Percentiles rank a stretch among this genome's conserved stretches.
phyloP scores from a whole-genome alignment of 495 filamentous ascomycete species.

The Penicillium tannophilum region DNA sequence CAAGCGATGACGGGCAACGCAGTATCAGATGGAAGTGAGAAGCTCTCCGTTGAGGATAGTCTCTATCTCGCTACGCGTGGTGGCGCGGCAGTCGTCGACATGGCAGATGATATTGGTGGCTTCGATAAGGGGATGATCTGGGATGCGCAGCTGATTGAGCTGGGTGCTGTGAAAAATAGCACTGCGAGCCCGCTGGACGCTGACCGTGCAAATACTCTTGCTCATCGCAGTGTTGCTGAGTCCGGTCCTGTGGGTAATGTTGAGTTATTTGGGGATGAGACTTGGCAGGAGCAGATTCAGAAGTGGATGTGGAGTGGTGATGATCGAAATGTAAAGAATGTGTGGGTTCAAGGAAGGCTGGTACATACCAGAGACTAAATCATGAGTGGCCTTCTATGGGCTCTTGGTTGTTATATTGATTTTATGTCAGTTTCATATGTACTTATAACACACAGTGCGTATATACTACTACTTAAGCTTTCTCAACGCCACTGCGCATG shows the following conservation, averaged over 20 bases:
- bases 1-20: slow-evolving; percentile 9
- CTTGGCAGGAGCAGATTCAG: slow-evolving; percentile 74
- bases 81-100: slow-evolving; percentile 74
- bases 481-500: no score
- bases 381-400: background rate
- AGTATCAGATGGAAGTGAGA: slow-evolving; percentile 35
- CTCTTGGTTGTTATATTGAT: background rate
- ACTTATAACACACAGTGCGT: background rate
- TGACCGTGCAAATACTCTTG: background rate
- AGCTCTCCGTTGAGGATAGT: slow-evolving; percentile 81
- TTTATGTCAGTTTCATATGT: background rate
- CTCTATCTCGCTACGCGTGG: slow-evolving; percentile 82
- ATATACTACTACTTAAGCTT: no score
- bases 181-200: slow-evolving; percentile 13
- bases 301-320: slow-evolving; percentile 93
- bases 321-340: slow-evolving; percentile 77
- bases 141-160: slow-evolving; percentile 80
- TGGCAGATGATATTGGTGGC: slow-evolving; percentile 66
- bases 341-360: slow-evolving; percentile 71
- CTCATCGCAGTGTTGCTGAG: slow-evolving; percentile 11
- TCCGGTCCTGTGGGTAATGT: slow-evolving; percentile 39
- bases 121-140: slow-evolving; percentile 88
- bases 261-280: slow-evolving; percentile 85
- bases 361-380: slow-evolving; percentile 58
- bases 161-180: slow-evolving; percentile 43